Base-by-base conservation (phyloP, 1,284 basidiomycete species). In the Cerrena zonata region DNA sequence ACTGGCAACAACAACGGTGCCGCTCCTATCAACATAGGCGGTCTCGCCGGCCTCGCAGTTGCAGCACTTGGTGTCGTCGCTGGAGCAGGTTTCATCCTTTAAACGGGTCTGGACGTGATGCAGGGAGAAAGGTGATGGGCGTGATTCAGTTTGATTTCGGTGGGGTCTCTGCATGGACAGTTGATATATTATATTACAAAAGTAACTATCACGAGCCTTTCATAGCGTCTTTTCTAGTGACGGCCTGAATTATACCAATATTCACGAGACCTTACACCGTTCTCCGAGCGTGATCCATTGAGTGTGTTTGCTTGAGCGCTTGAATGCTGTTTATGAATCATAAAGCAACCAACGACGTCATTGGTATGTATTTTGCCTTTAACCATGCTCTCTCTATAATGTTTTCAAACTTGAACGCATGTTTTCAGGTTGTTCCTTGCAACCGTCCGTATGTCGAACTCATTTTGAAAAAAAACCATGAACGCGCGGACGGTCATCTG, bases 31-130 rank as follows among this genome's bases (percentile, higher is more conserved):
- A 27, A 25, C 41, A 44, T 23, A 12, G 30, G 38, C 11, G 44
- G 25, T 23, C 21, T 34, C 37, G 10, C 50, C 23, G 37, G 30
- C 18, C 39, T 30, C 18, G 23, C 38, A 2, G 48, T 27, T 18
- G 43, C 47, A 13, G 52, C 44, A 10, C 5, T 53, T 23, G 48
- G 48, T 40, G 43, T 42, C 22, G 21, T 53, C 22, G 52, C 48
- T 36, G 52, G 52, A 23, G 52, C 37, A 19, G 40, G n/a, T 11
- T 27, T 53, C 25, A 48, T 50, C 13, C 39, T 53, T 13, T 53
- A 47, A 46, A 12, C 10, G 38, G 23, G 42, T 7, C 7, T 7
- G 21, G 15, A 10, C 26, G 13, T 25, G 10, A 18, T 13, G 15
- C 22, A 21, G 24, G 22, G 47, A 37, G 30, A 5, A 15, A 48